Conservation (phyloP, 2,329 filamentous ascomycete species). For the Fusarium torreyae region DNA sequence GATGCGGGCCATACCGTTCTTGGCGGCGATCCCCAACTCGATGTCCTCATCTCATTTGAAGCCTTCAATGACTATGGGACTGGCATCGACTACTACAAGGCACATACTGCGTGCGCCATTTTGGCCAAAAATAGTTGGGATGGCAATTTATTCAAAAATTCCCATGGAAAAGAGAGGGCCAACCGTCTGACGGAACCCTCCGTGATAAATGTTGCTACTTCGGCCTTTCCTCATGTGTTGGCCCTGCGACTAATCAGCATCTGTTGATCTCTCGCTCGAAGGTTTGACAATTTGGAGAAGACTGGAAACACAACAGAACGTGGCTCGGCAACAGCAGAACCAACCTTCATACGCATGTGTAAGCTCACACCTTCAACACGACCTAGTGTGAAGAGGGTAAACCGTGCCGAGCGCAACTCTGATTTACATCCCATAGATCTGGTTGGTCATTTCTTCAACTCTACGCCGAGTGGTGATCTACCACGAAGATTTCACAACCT, state of each 20-base stretch:
- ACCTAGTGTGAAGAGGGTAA: no score
- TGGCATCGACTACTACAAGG: constrained; percentile 9
- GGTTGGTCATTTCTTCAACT: no score
- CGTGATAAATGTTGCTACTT: constrained; percentile 5
- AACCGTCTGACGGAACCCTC: constrained; percentile 7
- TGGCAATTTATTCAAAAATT: constrained; percentile 14
- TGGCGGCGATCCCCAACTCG: not conserved
- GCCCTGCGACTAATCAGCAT: constrained; percentile 1
- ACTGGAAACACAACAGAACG: no score
- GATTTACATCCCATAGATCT: no score
- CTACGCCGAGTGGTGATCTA: no score
- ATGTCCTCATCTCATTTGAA: not conserved
- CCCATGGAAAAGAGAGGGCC: not conserved
- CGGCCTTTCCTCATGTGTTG: constrained; percentile 2
- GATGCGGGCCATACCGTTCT: not conserved
- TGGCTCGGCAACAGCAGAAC: no score
- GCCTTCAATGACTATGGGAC: constrained; percentile 9
- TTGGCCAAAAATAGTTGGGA: constrained; percentile 12
- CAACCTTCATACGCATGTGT: no score
- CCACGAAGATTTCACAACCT: no score
- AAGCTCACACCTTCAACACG: no score
- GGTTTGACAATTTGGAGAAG: not conserved
- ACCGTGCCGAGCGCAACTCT: no score
- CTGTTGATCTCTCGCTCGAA: constrained; percentile 3
- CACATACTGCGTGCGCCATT: constrained; percentile 9